Percentiles rank a stretch among this genome's conserved stretches.
Evolutionary conservation across 106 monocot genomes (phyloP).

Genomic region (Dendrobium nobile): DNA sequence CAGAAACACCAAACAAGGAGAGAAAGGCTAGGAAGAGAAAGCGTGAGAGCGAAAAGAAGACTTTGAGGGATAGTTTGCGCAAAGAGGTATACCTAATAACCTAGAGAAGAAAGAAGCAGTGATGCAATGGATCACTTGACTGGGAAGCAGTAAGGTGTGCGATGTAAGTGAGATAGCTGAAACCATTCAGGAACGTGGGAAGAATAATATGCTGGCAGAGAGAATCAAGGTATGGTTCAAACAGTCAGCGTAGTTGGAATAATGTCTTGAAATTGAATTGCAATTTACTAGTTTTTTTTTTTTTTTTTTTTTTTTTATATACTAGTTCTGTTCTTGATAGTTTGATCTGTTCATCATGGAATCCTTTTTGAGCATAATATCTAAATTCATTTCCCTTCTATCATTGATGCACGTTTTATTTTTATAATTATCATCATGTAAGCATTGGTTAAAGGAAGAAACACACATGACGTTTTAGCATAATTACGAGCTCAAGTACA

Average conservation of each 20-base stretch:
- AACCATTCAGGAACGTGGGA: constrained; percentile 68
- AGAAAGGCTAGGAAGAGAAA: constrained; percentile 21
- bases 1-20: constrained; percentile 19
- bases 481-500: background rate
- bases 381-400: background rate
- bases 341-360: background rate
- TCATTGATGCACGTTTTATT: background rate
- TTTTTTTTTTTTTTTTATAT: background rate
- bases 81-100: constrained; percentile 15
- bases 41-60: constrained; percentile 19
- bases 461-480: background rate
- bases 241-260: background rate
- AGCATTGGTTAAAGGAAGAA: background rate
- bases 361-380: background rate
- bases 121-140: constrained; percentile 58
- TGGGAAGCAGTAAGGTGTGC: constrained; percentile 68
- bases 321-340: background rate
- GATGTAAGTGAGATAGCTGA: constrained; percentile 60
- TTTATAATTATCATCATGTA: background rate
- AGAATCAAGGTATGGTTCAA: constrained; percentile 65
- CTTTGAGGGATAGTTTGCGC: constrained; percentile 71
- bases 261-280: background rate
- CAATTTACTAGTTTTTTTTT: background rate
- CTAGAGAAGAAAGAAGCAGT: constrained; percentile 38
- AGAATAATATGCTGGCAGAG: constrained; percentile 86